phyloP scores from a whole-genome alignment of 2,329 filamentous ascomycete genomes.

The Penicillium italicum region DNA sequence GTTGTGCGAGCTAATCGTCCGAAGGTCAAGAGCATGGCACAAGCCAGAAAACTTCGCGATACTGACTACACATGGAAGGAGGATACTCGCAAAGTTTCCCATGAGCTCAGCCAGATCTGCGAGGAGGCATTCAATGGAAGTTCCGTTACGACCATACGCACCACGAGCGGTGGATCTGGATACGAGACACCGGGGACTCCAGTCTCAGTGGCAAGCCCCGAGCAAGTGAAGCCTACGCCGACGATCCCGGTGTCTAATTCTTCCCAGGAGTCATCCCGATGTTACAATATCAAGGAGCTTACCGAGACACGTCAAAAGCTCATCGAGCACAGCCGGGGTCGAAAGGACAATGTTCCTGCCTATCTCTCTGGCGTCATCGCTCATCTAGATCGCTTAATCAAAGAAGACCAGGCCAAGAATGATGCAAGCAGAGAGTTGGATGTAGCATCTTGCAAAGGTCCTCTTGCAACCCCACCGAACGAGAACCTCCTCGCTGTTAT shows the following conservation, averaged over 20 bases:
- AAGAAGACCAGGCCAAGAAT: conserved; percentile 33
- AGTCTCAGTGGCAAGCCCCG: conserved; percentile 36
- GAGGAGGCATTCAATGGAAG: conserved; percentile 85
- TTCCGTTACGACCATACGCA: conserved; percentile 51
- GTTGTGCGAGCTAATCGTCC: conserved; percentile 34
- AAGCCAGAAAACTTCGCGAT: conserved; percentile 42
- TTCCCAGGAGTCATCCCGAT: conserved; percentile 47
- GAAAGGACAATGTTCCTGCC: conserved; percentile 43
- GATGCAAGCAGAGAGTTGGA: conserved; percentile 1
- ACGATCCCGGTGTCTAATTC: conserved; percentile 32
- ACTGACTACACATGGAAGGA: conserved; percentile 60
- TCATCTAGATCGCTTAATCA: conserved; percentile 57
- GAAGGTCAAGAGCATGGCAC: conserved; percentile 29
- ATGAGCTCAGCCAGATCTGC: conserved; percentile 81
- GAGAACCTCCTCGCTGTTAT: conserved; percentile 48
- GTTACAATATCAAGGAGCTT: conserved; percentile 54
- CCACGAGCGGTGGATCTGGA: conserved; percentile 40
- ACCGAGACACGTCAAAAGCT: conserved; percentile 58
- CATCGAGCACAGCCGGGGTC: conserved; percentile 48
- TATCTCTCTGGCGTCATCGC: conserved; percentile 59
- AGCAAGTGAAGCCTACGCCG: conserved; percentile 15
- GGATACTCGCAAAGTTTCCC: conserved; percentile 78
- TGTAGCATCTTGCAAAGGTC: conserved; percentile 15
- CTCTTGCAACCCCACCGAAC: conserved; percentile 11
- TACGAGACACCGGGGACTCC: conserved; percentile 53